Conservation (phyloP, 2,329 filamentous ascomycete species). For the Claviceps spartinae region DNA sequence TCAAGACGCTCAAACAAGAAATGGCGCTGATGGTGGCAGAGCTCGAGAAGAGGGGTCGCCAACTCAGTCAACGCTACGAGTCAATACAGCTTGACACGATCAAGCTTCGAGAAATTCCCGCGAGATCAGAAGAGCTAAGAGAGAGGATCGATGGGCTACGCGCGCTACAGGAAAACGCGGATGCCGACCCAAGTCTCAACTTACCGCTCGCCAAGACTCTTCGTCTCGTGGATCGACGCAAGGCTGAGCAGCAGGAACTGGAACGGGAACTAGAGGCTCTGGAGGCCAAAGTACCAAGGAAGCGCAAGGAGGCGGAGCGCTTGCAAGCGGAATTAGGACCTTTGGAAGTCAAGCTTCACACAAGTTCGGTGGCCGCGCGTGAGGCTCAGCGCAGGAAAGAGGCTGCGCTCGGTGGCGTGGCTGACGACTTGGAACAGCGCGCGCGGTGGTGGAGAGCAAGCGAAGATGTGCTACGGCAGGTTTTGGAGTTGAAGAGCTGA, state of each 20-base stretch:
- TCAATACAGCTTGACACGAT: conserved; percentile 33
- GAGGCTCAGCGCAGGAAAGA: conserved; percentile 60
- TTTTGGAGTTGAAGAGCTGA: conserved; percentile 41
- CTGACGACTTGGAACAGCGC: conserved; percentile 62
- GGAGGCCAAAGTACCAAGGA: conserved; percentile 48
- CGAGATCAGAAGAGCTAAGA: conserved; percentile 34
- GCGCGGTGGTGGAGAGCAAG: conserved; percentile 62
- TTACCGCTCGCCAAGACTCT: conserved; percentile 45
- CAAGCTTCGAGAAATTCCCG: conserved; percentile 37
- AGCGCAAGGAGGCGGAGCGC: conserved; percentile 52
- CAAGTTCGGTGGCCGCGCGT: conserved; percentile 51
- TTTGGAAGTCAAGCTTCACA: conserved; percentile 52
- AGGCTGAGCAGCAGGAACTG: conserved; percentile 39
- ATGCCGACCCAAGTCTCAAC: conserved; percentile 31
- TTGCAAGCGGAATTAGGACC: conserved; percentile 54
- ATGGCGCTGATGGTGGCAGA: conserved; percentile 60
- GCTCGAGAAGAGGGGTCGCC: conserved; percentile 51
- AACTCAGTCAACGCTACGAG: conserved; percentile 43
- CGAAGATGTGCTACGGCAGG: conserved; percentile 48
- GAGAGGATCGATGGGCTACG: conserved; percentile 31
- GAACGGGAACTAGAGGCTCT: conserved; percentile 51
- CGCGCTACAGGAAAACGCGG: conserved; percentile 21
- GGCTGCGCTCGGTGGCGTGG: conserved; percentile 47
- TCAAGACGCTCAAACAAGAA: conserved; percentile 70
- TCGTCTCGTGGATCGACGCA: conserved; percentile 36